These are phyloP conservation scores for fission yeast (Schizosaccharomyces pombe) DNA, from an alignment of 805 yeast species.

Conservation along the genomic window DNA sequence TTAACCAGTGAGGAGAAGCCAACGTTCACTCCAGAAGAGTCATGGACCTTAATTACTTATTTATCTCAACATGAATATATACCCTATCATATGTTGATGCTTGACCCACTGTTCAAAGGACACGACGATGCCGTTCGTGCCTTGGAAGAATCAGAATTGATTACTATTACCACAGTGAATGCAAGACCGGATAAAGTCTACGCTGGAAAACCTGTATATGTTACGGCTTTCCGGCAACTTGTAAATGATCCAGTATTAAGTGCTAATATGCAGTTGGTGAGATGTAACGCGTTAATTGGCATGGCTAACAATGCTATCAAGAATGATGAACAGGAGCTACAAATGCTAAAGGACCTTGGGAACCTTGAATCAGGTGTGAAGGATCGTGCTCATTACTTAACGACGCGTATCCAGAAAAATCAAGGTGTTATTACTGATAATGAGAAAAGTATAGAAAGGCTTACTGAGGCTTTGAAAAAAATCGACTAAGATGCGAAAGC, in stretches of 20 bases:
- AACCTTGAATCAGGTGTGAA: not conserved
- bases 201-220: conserved; percentile 68
- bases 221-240: conserved; percentile 53
- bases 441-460: not conserved
- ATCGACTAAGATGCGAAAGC: not conserved
- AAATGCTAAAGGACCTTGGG: not conserved
- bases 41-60: conserved; percentile 57
- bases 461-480: not conserved
- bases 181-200: conserved; percentile 37
- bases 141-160: conserved; percentile 58
- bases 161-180: conserved; percentile 46
- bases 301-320: not conserved
- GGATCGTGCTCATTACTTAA: not conserved
- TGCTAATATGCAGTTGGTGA: conserved; percentile 33
- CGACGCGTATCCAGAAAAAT: not conserved
- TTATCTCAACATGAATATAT: conserved; percentile 26
- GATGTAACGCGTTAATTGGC: not conserved
- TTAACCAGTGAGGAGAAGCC: conserved; percentile 12
- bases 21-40: conserved; percentile 54
- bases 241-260: conserved; percentile 31
- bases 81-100: conserved; percentile 14
- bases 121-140: conserved; percentile 27
- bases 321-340: not conserved
- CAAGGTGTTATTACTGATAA: not conserved
- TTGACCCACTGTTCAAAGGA: conserved; percentile 17